Conservation (phyloP, 192 early-diverging fungal genomes). For the Kappamyces sp. region DNA sequence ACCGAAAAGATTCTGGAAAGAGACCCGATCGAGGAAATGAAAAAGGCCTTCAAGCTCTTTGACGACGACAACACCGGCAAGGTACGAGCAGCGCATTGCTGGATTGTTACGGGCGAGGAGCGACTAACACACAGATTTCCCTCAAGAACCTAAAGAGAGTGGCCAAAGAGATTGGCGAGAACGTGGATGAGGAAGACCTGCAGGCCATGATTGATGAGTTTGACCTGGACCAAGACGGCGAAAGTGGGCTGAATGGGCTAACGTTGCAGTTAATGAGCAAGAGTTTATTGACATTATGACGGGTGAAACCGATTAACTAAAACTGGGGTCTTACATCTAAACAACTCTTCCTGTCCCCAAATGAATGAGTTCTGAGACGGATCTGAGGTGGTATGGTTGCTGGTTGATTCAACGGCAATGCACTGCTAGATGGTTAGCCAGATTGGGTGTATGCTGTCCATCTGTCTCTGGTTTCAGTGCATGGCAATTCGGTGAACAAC, state of each 20-base stretch:
- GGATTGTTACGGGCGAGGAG: constrained; percentile 19
- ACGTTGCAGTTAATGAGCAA: constrained; percentile 65
- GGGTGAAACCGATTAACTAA: constrained; percentile 41
- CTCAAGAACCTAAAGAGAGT: constrained; percentile 61
- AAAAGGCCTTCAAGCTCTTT: constrained; percentile 73
- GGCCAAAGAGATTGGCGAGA: constrained; percentile 77
- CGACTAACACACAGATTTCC: constrained; percentile 41
- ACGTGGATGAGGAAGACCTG: constrained; percentile 72
- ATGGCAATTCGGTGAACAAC: too few species aligned
- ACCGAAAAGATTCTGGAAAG: constrained; percentile 63
- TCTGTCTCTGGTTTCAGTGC: too few species aligned
- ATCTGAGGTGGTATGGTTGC: too few species aligned
- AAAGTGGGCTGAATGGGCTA: constrained; percentile 50
- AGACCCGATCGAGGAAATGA: constrained; percentile 76
- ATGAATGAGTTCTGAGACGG: too few species aligned
- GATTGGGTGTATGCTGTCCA: too few species aligned
- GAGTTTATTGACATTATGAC: constrained; percentile 82
- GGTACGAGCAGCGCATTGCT: neutral
- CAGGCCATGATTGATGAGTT: constrained; percentile 89
- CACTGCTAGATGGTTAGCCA: too few species aligned
- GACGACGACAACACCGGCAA: constrained; percentile 60
- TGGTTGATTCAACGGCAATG: too few species aligned
- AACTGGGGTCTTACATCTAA: too few species aligned
- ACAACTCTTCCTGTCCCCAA: too few species aligned
- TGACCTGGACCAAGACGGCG: constrained; percentile 77